Evolutionary conservation across 495 filamentous ascomycete genomes (phyloP).

Genomic region (Penicillium malachiteum): DNA sequence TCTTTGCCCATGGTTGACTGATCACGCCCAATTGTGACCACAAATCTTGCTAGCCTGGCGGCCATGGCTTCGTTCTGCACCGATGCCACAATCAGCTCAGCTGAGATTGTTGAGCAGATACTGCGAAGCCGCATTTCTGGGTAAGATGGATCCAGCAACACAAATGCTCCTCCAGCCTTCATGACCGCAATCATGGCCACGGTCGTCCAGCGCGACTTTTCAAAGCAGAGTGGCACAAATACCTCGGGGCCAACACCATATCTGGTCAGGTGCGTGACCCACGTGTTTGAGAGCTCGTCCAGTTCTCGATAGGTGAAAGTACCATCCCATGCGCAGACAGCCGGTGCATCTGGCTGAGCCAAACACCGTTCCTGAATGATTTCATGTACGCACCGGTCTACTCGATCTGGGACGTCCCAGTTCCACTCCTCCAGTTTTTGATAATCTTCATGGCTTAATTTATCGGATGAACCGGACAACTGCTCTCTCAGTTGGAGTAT

Average conservation of each 20-base stretch:
- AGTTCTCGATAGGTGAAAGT: constrained; percentile 48
- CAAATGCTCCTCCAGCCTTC: constrained; percentile 27
- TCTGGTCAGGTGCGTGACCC: constrained; percentile 25
- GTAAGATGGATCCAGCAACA: constrained; percentile 2
- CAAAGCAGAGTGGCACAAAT: constrained; percentile 42
- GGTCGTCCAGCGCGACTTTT: constrained; percentile 43
- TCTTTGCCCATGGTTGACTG: too few relatives aligned
- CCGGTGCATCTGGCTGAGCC: constrained; percentile 22
- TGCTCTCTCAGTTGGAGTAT: too few relatives aligned
- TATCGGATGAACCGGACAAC: too few relatives aligned
- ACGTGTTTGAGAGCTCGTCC: constrained; percentile 27
- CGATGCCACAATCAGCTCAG: neutral
- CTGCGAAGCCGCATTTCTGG: neutral
- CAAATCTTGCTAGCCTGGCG: too few relatives aligned
- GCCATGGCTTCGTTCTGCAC: neutral
- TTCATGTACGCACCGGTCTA: too few relatives aligned
- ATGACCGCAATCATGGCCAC: constrained; percentile 44
- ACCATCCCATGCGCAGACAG: constrained; percentile 46
- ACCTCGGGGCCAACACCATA: constrained; percentile 27
- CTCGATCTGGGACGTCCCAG: too few relatives aligned
- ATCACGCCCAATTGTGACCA: too few relatives aligned
- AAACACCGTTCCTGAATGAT: too few relatives aligned
- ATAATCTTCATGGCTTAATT: too few relatives aligned
- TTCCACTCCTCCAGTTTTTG: too few relatives aligned
- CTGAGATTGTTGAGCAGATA: neutral